Evolutionary conservation across 75 land plant species (phyloP).

Genomic region (Cupressus sempervirens): DNA sequence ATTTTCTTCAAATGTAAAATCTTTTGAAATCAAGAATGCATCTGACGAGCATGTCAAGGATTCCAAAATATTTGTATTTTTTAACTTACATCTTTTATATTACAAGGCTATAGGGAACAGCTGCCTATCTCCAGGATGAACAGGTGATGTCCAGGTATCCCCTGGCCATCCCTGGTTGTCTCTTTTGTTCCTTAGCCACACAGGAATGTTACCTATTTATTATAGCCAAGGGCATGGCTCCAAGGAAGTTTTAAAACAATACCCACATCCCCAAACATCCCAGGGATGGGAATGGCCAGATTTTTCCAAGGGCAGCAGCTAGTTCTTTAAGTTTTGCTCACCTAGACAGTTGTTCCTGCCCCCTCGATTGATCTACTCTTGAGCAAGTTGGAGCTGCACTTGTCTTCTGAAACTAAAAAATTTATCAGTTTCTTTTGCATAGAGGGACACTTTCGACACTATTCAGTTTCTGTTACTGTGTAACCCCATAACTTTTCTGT

Average conservation of each 20-base stretch:
- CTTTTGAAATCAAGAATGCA: not conserved
- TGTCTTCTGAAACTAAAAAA: not conserved
- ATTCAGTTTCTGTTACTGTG: not conserved
- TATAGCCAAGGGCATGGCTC: too few species aligned
- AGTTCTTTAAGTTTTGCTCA: not conserved
- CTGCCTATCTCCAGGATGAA: too few species aligned
- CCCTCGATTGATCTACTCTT: not conserved
- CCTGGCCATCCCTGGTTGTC: too few species aligned
- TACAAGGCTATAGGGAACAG: too few species aligned
- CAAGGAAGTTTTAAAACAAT: too few species aligned
- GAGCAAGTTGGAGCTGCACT: not conserved
- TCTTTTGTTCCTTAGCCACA: too few species aligned
- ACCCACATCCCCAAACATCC: too few species aligned
- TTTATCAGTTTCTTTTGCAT: not conserved
- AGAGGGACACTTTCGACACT: not conserved
- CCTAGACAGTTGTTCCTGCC: not conserved
- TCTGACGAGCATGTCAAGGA: not conserved
- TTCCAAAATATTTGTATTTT: not conserved
- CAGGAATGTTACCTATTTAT: too few species aligned
- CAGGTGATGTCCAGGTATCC: too few species aligned
- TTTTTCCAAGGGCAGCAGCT: too few species aligned
- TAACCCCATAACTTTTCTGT: not conserved
- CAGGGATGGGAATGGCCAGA: too few species aligned
- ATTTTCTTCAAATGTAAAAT: not conserved
- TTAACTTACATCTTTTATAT: too few species aligned